Evolutionary conservation across 108 stramenopile genomes (phyloP).

Genomic region (Cyclotella distinguenda): DNA sequence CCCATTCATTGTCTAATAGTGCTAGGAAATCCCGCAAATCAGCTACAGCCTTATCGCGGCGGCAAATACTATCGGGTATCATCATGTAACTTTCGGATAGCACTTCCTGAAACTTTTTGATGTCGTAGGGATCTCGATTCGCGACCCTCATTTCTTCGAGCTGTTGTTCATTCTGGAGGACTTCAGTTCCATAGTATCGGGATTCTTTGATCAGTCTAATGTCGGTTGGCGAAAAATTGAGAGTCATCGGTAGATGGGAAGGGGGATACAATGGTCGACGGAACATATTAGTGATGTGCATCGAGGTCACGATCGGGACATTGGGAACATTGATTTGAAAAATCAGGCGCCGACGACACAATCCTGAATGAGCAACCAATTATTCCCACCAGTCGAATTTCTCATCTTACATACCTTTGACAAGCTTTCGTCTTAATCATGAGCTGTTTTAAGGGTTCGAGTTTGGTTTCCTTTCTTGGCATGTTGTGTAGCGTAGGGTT

Average conservation of each 20-base stretch:
- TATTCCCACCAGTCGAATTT: no score
- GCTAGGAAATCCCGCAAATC: conserved; percentile 61
- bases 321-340: background rate
- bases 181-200: conserved; percentile 71
- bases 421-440: conserved; percentile 89
- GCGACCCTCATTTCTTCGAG: conserved; percentile 69
- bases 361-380: no score
- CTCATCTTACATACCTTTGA: conserved; percentile 57
- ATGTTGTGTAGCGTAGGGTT: no score
- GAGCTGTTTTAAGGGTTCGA: conserved; percentile 71
- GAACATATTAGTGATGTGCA: background rate
- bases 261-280: background rate
- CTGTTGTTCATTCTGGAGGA: conserved; percentile 66
- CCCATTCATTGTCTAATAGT: conserved; percentile 26
- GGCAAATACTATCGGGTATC: conserved; percentile 70
- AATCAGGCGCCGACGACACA: background rate
- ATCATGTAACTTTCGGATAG: conserved; percentile 83
- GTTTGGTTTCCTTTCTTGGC: conserved; percentile 29
- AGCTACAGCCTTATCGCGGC: conserved; percentile 56
- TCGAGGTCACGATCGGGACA: background rate
- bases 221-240: background rate
- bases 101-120: conserved; percentile 85
- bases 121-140: conserved; percentile 70
- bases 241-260: background rate
- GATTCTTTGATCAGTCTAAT: conserved; percentile 68